These are phyloP conservation scores for Diaporthe citrichinensis DNA, from an alignment of 2,329 filamentous ascomycete species.

Conservation along the genomic window DNA sequence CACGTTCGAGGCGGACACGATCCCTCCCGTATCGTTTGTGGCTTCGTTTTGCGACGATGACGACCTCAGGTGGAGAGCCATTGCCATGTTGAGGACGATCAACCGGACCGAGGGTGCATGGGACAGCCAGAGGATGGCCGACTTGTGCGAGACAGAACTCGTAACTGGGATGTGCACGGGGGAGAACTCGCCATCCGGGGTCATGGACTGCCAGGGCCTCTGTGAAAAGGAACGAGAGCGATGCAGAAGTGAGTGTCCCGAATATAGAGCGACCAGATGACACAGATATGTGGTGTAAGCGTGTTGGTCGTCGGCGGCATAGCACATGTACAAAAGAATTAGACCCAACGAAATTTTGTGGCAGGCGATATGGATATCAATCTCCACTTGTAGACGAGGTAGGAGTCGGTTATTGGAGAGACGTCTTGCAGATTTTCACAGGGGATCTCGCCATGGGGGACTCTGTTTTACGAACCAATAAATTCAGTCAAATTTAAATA, in stretches of 20 bases:
- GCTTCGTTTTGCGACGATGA: not conserved
- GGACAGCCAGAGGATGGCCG: constrained; percentile 24
- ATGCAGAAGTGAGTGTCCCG: not conserved
- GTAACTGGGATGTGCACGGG: not conserved
- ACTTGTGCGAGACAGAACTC: constrained; percentile 5
- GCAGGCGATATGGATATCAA: not conserved
- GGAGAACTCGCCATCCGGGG: too few relatives aligned
- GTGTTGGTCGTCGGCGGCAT: not conserved
- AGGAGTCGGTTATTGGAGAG: not conserved
- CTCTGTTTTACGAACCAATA: not conserved
- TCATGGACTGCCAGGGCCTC: not conserved
- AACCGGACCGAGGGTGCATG: constrained; percentile 7
- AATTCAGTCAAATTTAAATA: not conserved
- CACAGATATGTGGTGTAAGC: not conserved
- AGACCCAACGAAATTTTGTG: not conserved
- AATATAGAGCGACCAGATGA: not conserved
- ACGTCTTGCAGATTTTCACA: not conserved
- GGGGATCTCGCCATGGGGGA: not conserved
- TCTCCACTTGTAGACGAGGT: not conserved
- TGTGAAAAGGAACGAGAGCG: not conserved
- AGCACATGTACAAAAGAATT: too few relatives aligned
- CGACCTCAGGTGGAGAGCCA: not conserved
- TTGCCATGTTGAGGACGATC: constrained; percentile 12
- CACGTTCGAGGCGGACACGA: constrained; percentile 4
- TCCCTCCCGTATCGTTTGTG: constrained; percentile 13